phyloP scores from a whole-genome alignment of 306 rosid species.

The Pyrus communis region DNA sequence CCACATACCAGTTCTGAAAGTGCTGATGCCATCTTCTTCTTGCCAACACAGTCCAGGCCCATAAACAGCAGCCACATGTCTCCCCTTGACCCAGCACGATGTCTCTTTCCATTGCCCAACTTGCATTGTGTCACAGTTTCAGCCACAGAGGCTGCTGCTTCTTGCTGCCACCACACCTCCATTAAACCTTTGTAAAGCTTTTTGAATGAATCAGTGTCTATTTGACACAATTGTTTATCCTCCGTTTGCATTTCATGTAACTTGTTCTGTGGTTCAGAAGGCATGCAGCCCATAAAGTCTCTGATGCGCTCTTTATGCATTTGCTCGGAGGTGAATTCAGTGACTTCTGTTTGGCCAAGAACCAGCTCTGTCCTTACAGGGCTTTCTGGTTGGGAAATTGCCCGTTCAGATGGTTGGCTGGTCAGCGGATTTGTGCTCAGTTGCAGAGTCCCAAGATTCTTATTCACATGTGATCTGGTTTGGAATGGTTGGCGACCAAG shows the following conservation, averaged over 20 bases:
- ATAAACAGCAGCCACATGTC: constrained; percentile 81
- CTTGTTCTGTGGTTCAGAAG: constrained; percentile 66
- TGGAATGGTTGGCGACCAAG: constrained; percentile 47
- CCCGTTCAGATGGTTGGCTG: constrained; percentile 34
- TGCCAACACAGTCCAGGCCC: constrained; percentile 88
- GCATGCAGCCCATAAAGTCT: constrained; percentile 59
- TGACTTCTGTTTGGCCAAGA: constrained; percentile 61
- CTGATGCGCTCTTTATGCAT: constrained; percentile 42
- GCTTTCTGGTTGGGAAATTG: constrained; percentile 31
- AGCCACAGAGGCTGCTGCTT: constrained; percentile 85
- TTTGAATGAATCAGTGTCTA: constrained; percentile 76
- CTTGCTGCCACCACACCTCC: constrained; percentile 99
- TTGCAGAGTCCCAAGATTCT: constrained; percentile 57
- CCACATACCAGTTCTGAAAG: constrained; percentile 77
- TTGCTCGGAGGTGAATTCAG: constrained; percentile 29
- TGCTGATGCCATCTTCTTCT: constrained; percentile 87
- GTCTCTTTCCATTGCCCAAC: constrained; percentile 61
- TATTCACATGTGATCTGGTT: constrained; percentile 54
- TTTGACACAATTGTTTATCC: constrained; percentile 31
- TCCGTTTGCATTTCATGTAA: constrained; percentile 37
- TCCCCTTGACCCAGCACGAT: constrained; percentile 47
- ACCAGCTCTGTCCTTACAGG: constrained; percentile 67
- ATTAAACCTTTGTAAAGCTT: constrained; percentile 58
- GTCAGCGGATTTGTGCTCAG: constrained; percentile 36
- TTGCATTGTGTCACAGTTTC: constrained; percentile 69